A percentile compares a stretch with the other conserved stretches of the same genome.
These are phyloP conservation scores for Puccinellia tenuiflora DNA, from an alignment of 176 grass and related monocot genomes.

Conservation along the genomic window DNA sequence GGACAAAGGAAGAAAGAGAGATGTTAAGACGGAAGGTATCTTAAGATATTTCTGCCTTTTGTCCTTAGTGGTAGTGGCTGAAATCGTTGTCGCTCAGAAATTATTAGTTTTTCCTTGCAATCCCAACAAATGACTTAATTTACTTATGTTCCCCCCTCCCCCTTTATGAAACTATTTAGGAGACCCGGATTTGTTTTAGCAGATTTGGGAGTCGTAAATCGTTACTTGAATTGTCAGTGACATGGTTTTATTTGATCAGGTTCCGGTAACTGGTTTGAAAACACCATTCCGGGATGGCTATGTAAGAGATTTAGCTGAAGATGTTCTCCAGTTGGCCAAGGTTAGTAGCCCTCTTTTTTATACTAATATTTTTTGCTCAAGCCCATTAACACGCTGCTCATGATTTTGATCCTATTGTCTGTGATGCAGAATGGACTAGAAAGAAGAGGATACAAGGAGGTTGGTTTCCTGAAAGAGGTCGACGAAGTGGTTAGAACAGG, in stretches of 20 bases:
- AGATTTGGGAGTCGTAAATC: background rate
- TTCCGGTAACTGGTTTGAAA: conserved; percentile 80
- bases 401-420: conserved; percentile 7
- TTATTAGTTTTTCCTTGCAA: background rate
- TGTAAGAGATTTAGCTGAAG: conserved; percentile 83
- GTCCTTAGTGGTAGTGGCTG: background rate
- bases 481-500: conserved; percentile 69
- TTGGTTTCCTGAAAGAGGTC: conserved; percentile 85
- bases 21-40: conserved; percentile 80
- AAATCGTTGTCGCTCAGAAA: background rate
- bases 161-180: background rate
- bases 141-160: background rate
- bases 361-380: background rate
- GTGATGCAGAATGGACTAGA: conserved; percentile 79
- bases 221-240: background rate
- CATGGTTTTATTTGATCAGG: conserved; percentile 36
- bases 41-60: background rate
- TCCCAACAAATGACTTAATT: background rate
- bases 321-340: conserved; percentile 85
- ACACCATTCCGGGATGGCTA: conserved; percentile 88
- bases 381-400: background rate
- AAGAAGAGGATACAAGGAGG: conserved; percentile 98
- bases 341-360: conserved; percentile 3
- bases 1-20: conserved; percentile 89
- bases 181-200: background rate